A percentile compares a stretch with the other conserved stretches of the same genome.
Evolutionary conservation across 2,329 filamentous ascomycete species (phyloP).

Genomic region (Cyclaneusma minus): DNA sequence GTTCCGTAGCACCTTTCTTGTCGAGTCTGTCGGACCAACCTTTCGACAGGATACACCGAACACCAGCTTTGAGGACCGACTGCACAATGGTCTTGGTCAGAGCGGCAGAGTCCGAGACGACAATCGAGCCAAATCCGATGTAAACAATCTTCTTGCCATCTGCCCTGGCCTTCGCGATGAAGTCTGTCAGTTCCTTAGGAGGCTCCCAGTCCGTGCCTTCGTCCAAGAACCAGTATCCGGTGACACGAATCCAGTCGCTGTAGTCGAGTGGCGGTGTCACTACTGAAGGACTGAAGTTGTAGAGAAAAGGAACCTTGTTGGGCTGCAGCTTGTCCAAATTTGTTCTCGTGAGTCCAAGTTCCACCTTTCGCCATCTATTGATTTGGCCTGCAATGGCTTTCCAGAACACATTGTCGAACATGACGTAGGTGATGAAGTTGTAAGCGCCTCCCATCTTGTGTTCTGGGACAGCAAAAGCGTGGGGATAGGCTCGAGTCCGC

Average conservation of each 20-base stretch:
- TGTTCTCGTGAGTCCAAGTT: conserved; percentile 65
- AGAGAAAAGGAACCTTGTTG: conserved; percentile 95
- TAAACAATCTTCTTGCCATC: conserved; percentile 91
- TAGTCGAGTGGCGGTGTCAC: conserved; percentile 92
- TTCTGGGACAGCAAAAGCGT: conserved; percentile 86
- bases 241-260: conserved; percentile 93
- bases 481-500: conserved; percentile 83
- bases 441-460: conserved; percentile 91
- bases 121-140: conserved; percentile 92
- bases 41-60: conserved; percentile 88
- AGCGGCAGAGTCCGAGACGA: conserved; percentile 75
- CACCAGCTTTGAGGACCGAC: conserved; percentile 77
- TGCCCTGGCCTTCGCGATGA: conserved; percentile 66
- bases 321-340: conserved; percentile 81
- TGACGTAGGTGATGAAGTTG: conserved; percentile 88
- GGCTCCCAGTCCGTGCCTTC: conserved; percentile 58
- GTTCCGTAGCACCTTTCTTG: conserved; percentile 34
- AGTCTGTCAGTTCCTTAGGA: conserved; percentile 57
- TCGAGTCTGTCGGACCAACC: conserved; percentile 85
- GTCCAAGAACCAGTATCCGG: conserved; percentile 95
- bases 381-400: conserved; percentile 80
- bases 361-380: conserved; percentile 79
- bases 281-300: conserved; percentile 90
- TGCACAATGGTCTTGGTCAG: conserved; percentile 90
- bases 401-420: conserved; percentile 97